Percentiles rank a stretch among this genome's conserved stretches.
These are phyloP conservation scores for Rheum nobile DNA, from an alignment of 148 eudicot genomes.

Conservation along the genomic window DNA sequence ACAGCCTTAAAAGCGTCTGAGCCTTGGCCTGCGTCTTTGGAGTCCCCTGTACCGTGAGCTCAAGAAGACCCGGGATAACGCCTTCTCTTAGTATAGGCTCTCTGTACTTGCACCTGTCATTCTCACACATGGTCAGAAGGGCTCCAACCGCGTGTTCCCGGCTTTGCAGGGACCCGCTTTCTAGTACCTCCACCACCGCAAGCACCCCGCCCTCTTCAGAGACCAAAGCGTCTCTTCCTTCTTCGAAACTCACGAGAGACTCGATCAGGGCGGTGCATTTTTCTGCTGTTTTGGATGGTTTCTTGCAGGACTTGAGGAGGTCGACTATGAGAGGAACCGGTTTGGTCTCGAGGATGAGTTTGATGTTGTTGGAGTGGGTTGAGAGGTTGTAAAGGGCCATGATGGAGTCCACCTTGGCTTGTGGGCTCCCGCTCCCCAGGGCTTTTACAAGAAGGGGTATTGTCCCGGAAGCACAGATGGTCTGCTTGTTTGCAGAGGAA, in stretches of 20 bases:
- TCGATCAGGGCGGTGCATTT: constrained; percentile 76
- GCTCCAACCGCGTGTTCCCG: constrained; percentile 85
- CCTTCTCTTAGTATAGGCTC: constrained; percentile 87
- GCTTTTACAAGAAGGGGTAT: constrained; percentile 74
- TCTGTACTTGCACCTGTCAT: constrained; percentile 57
- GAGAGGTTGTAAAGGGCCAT: constrained; percentile 93
- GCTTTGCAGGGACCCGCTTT: constrained; percentile 69
- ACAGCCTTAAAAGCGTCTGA: constrained; percentile 47
- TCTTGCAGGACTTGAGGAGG: constrained; percentile 63
- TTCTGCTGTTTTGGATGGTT: constrained; percentile 67
- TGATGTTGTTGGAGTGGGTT: constrained; percentile 41
- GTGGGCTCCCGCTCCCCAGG: constrained; percentile 43
- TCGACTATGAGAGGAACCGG: constrained; percentile 52
- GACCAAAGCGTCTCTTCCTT: constrained; percentile 48
- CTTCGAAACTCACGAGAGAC: constrained; percentile 51
- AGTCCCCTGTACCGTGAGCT: constrained; percentile 90
- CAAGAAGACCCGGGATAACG: constrained; percentile 87
- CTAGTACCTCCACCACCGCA: constrained; percentile 80
- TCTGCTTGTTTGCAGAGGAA: constrained; percentile 62
- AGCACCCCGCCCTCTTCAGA: constrained; percentile 81
- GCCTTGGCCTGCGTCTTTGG: constrained; percentile 68
- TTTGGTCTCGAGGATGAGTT: constrained; percentile 39
- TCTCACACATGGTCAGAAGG: constrained; percentile 72
- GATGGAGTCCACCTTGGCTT: constrained; percentile 72
- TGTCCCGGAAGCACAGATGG: constrained; percentile 57